These are phyloP conservation scores for Paulownia fortunei DNA, from an alignment of 257 asterid species.

Conservation along the genomic window DNA sequence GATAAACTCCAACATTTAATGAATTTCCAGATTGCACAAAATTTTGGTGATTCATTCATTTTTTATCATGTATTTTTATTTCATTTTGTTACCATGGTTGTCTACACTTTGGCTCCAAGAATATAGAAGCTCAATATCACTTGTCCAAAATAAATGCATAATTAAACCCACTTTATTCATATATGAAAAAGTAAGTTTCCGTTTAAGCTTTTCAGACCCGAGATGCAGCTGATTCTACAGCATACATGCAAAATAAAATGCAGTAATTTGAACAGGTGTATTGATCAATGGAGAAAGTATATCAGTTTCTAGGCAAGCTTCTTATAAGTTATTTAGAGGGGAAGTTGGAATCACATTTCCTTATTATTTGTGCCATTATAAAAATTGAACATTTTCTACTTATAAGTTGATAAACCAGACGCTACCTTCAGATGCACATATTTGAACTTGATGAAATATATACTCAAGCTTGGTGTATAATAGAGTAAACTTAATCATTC, in stretches of 20 bases:
- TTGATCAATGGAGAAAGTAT: background rate
- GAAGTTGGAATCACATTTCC: background rate
- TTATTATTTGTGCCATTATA: background rate
- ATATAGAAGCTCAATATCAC: background rate
- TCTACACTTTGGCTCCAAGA: background rate
- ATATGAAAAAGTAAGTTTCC: background rate
- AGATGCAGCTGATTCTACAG: background rate
- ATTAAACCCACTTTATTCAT: background rate
- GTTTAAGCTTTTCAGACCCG: background rate
- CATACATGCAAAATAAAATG: background rate
- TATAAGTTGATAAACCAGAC: background rate
- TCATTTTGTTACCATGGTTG: background rate
- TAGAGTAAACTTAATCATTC: background rate
- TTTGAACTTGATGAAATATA: constrained; percentile 6
- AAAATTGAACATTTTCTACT: background rate
- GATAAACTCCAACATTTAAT: background rate
- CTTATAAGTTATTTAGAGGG: background rate
- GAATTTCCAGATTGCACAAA: background rate
- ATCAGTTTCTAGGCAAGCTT: background rate
- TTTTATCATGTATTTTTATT: background rate
- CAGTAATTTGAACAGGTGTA: background rate
- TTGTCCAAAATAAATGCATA: background rate
- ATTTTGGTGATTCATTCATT: background rate
- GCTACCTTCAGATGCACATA: constrained; percentile 4
- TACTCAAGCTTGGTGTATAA: background rate